Conservation (phyloP, 2,329 filamentous ascomycete species). For the Lasiodiplodia gonubiensis region DNA sequence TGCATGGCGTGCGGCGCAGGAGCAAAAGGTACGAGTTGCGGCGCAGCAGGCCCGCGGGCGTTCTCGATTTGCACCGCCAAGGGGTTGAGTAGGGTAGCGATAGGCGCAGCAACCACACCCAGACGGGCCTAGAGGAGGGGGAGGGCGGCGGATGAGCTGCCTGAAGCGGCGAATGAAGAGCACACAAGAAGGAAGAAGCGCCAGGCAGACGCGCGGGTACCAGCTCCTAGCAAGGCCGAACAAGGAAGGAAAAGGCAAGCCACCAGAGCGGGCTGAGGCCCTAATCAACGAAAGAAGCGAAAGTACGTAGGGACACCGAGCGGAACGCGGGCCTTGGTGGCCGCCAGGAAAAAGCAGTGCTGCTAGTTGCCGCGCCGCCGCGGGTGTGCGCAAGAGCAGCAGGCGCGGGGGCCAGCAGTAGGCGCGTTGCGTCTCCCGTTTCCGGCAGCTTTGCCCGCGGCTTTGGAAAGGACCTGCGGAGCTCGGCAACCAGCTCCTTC, state of each 20-base stretch:
- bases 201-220: background rate
- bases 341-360: background rate
- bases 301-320: background rate
- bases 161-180: background rate
- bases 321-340: constrained; percentile 8
- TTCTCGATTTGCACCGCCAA: background rate
- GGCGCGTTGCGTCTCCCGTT: background rate
- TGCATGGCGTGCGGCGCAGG: background rate
- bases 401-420: constrained; percentile 14
- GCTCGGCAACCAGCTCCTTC: background rate
- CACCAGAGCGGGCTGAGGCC: background rate
- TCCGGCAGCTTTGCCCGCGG: constrained; percentile 12
- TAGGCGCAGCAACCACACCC: no score
- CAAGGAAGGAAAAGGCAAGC: background rate
- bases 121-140: background rate
- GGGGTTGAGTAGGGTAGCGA: background rate
- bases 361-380: background rate
- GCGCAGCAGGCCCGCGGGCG: background rate
- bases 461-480: background rate
- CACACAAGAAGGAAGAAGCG: background rate
- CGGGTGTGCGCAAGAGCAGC: background rate
- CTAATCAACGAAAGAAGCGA: no score
- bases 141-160: background rate
- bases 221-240: background rate
- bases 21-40: background rate